Base-by-base conservation (phyloP, 345 rosid genomes). In the Salix viminalis region DNA sequence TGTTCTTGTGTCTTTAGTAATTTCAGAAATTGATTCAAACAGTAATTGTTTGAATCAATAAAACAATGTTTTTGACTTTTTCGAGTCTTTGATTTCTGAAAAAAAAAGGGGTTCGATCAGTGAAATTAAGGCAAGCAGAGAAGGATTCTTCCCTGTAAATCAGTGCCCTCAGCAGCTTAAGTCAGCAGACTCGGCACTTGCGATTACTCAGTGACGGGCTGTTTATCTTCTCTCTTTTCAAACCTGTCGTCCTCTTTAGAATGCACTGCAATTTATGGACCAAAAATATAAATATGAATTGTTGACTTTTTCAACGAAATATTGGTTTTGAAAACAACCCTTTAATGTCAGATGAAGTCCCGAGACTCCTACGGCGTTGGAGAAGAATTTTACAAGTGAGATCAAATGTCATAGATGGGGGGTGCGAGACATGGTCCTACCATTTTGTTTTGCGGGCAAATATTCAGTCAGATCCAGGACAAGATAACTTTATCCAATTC, bases 121-220 rank as follows among this genome's bases (percentile, higher is more conserved):
- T 39, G 11, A 8, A 34, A 34, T 4, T 34, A 88, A 81, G 96
- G 96, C 41, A 89, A 78, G 69, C 97, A 70, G 75, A 41, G 82
- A 84, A 72, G 94, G 97, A 4, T 62, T 86, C 52, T 90, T 88
- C 89, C 11, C 89, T 90, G 28, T 91, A 92, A 62, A 72, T 67
- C 18, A 84, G 67, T 34, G 85, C 88, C 54, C 54, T 73, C 84
- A 15, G 54, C 87, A 54, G 52, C 78, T 4, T 34, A 19, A 71
- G 16, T 56, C 62, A n/a, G 1, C 62, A 8, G 11, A 3, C 26
- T n/a, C 62, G 8, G 1, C 24, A 56, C 26, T n/a, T n/a, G 1
- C 26, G 9, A 56, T 56, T 9, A 54, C 7, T 7, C 23, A 7
- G 24, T 7, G 10, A 2, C 8, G 12, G 24, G 26, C 62, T 56